These are phyloP conservation scores for Exophiala dermatitidis DNA, from an alignment of 2,329 filamentous ascomycete genomes.

Conservation along the genomic window DNA sequence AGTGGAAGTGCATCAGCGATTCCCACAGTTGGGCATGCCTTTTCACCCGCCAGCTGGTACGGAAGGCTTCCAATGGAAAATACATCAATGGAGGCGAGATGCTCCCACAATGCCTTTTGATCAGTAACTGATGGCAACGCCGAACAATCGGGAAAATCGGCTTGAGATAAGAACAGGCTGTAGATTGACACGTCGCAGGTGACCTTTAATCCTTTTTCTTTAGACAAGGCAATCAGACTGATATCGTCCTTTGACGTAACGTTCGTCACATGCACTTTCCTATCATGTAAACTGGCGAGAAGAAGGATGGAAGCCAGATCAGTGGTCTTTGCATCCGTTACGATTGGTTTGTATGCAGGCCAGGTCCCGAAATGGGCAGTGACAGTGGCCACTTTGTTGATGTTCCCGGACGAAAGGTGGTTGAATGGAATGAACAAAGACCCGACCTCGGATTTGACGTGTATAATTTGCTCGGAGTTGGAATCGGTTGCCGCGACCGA, in stretches of 20 bases:
- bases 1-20: constrained; percentile 68
- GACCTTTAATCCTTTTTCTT: constrained; percentile 72
- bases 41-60: constrained; percentile 60
- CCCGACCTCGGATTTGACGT: constrained; percentile 65
- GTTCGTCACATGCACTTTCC: constrained; percentile 71
- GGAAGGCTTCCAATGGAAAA: constrained; percentile 74
- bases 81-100: constrained; percentile 65
- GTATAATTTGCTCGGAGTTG: constrained; percentile 67
- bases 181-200: constrained; percentile 79
- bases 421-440: constrained; percentile 80
- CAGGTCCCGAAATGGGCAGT: constrained; percentile 72
- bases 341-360: constrained; percentile 69
- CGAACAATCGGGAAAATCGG: constrained; percentile 61
- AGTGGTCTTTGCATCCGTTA: constrained; percentile 73
- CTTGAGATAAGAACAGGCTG: constrained; percentile 65
- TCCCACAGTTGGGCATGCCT: constrained; percentile 55
- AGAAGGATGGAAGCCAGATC: constrained; percentile 74
- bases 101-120: constrained; percentile 66
- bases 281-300: constrained; percentile 67
- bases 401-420: constrained; percentile 64
- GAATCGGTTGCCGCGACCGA: constrained; percentile 66
- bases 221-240: constrained; percentile 66
- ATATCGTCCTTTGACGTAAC: constrained; percentile 78
- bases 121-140: constrained; percentile 61
- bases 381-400: constrained; percentile 73